These are phyloP conservation scores for Exidia glandulosa DNA, from an alignment of 768 basidiomycete species.

Conservation along the genomic window DNA sequence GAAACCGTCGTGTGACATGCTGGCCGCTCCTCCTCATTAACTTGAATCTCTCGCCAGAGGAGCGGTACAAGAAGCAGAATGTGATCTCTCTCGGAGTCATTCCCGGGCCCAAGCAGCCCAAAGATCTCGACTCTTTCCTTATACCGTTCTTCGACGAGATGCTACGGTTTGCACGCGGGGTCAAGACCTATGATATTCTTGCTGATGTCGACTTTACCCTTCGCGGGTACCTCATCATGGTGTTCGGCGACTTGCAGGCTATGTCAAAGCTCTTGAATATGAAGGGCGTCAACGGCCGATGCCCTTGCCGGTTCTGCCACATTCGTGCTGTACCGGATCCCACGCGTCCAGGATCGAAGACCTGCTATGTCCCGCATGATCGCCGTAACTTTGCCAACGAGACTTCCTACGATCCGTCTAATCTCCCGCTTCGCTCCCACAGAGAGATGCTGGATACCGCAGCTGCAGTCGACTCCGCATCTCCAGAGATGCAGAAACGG, in stretches of 20 bases:
- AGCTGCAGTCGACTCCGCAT: conserved; percentile 11
- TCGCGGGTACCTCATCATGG: conserved; percentile 14
- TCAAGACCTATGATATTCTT: conserved; percentile 3
- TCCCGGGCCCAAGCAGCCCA: conserved; percentile 34
- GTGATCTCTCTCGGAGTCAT: conserved; percentile 32
- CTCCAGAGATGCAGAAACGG: conserved; percentile 17
- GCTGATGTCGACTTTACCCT: conserved; percentile 5
- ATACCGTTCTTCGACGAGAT: conserved; percentile 27
- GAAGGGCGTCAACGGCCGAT: conserved; percentile 26
- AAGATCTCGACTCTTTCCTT: conserved; percentile 28
- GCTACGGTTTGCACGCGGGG: conserved; percentile 9
- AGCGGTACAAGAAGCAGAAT: conserved; percentile 23
- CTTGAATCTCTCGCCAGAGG: conserved; percentile 31
- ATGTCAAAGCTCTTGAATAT: conserved; percentile 21
- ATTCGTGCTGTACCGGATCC: conserved; percentile 18
- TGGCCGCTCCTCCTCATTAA: conserved; percentile 35
- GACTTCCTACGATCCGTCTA: background rate
- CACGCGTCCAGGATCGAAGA: background rate
- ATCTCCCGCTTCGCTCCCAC: conserved; percentile 27
- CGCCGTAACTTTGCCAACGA: background rate
- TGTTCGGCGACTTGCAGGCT: conserved; percentile 23
- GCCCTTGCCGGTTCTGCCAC: conserved; percentile 25
- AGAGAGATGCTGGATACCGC: conserved; percentile 17
- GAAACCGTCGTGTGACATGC: conserved; percentile 18
- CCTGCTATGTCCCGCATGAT: background rate